A percentile compares a stretch with the other conserved stretches of the same genome.
Evolutionary conservation across 495 filamentous ascomycete species (phyloP).

Genomic region (Hypoxylon lienhwacheense): DNA sequence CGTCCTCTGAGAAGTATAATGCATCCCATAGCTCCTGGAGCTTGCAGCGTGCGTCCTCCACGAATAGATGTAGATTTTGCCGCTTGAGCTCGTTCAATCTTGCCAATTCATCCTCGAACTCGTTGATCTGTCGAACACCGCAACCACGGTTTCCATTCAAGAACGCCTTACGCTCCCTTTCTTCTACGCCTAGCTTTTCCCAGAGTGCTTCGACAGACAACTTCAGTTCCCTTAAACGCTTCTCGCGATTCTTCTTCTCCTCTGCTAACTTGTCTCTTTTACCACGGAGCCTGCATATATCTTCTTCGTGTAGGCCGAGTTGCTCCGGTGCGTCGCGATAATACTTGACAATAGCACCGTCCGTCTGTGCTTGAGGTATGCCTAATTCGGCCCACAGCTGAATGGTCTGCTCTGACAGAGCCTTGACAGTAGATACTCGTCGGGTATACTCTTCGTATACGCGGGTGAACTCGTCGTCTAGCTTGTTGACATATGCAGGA

Average conservation of each 20-base stretch:
- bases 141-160: slow-evolving; percentile 70
- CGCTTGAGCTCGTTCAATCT: slow-evolving; percentile 89
- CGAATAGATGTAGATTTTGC: slow-evolving; percentile 91
- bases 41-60: slow-evolving; percentile 87
- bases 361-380: slow-evolving; percentile 89
- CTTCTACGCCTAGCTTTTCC: slow-evolving; percentile 83
- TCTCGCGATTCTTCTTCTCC: slow-evolving; percentile 89
- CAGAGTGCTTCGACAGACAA: slow-evolving; percentile 77
- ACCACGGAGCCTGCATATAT: slow-evolving; percentile 68
- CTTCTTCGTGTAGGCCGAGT: slow-evolving; percentile 83
- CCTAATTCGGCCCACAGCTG: slow-evolving; percentile 94
- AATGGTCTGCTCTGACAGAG: slow-evolving; percentile 80
- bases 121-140: slow-evolving; percentile 84
- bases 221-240: slow-evolving; percentile 74
- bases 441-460: slow-evolving; percentile 94
- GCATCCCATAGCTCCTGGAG: slow-evolving; percentile 94
- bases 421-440: slow-evolving; percentile 72
- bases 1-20: slow-evolving; percentile 92
- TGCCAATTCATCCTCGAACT: slow-evolving; percentile 86
- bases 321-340: slow-evolving; percentile 91
- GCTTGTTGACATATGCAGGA: slow-evolving; percentile 76
- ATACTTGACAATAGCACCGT: slow-evolving; percentile 79
- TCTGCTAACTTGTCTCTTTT: slow-evolving; percentile 84
- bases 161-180: slow-evolving; percentile 80
- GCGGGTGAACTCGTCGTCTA: slow-evolving; percentile 87